These are phyloP conservation scores for Dioszegia hungarica DNA, from an alignment of 768 basidiomycete genomes.

Conservation along the genomic window DNA sequence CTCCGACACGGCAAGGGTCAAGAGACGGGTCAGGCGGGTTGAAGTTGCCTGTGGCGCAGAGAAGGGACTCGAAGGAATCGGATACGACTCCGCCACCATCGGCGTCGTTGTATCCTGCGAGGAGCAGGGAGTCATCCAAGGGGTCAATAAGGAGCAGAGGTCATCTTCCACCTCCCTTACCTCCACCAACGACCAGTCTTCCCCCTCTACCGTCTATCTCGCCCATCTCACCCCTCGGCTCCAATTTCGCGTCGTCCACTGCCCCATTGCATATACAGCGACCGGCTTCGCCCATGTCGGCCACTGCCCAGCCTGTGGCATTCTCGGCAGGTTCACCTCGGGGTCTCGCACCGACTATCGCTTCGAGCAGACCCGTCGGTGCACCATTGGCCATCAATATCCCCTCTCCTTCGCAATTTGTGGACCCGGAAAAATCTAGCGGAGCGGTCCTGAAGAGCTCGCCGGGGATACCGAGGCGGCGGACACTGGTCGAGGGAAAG, in stretches of 20 bases:
- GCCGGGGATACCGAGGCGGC: constrained; percentile 17
- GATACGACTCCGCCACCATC: not conserved
- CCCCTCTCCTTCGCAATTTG: constrained; percentile 2
- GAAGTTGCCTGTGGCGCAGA: not conserved
- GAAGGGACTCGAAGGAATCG: not conserved
- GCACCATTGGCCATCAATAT: constrained; percentile 25
- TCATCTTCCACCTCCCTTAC: constrained; percentile 11
- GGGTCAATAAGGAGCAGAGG: constrained; percentile 4
- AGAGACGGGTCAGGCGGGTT: not conserved
- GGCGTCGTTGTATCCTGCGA: not conserved
- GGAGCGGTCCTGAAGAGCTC: constrained; percentile 19
- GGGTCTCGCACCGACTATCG: not conserved
- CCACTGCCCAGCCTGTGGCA: no score
- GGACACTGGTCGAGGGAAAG: constrained; percentile 5
- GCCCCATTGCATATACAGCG: no score
- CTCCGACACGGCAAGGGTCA: not conserved
- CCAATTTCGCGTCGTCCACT: not conserved
- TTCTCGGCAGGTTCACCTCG: not conserved
- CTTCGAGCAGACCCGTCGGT: not conserved
- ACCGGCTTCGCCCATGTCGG: not conserved
- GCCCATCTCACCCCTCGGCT: constrained; percentile 24
- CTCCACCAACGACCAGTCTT: constrained; percentile 22
- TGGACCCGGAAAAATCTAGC: constrained; percentile 1
- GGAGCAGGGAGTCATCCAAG: constrained; percentile 1
- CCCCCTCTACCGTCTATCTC: constrained; percentile 27